Evolutionary conservation across 2,329 filamentous ascomycete genomes (phyloP).

Genomic region (Calonectria crousiana): DNA sequence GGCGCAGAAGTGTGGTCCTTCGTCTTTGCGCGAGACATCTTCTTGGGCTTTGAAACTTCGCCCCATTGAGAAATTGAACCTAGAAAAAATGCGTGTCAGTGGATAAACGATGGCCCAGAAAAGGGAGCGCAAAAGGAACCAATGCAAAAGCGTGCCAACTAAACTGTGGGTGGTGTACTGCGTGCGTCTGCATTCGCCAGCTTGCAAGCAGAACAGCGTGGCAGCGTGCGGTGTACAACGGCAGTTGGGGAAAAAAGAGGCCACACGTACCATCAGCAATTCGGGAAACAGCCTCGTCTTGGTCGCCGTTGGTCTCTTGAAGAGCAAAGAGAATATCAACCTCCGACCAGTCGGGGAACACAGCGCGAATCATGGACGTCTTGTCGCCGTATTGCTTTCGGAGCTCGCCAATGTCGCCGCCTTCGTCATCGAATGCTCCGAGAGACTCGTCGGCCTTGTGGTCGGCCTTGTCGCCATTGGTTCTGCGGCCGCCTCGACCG

Average conservation of each 20-base stretch:
- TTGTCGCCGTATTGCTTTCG: constrained; percentile 89
- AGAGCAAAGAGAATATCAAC: constrained; percentile 94
- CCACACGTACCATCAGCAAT: constrained; percentile 78
- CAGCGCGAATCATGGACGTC: constrained; percentile 86
- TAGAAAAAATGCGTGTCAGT: constrained; percentile 54
- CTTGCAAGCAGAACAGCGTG: constrained; percentile 24
- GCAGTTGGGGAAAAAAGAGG: constrained; percentile 29
- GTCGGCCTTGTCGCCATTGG: constrained; percentile 77
- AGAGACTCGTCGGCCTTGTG: constrained; percentile 70
- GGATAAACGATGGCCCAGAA: constrained; percentile 11
- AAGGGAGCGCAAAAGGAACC: not conserved
- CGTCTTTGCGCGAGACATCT: constrained; percentile 79
- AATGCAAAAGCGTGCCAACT: constrained; percentile 18
- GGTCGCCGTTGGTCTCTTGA: constrained; percentile 86
- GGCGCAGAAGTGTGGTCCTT: constrained; percentile 71
- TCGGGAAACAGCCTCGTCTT: constrained; percentile 79
- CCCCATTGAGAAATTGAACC: constrained; percentile 86
- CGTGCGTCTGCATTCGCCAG: constrained; percentile 16
- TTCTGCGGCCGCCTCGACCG: constrained; percentile 78
- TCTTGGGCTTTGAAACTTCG: constrained; percentile 85
- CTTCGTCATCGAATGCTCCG: constrained; percentile 79
- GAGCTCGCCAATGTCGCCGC: constrained; percentile 85
- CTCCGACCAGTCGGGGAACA: constrained; percentile 96
- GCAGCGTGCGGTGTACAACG: constrained; percentile 26
- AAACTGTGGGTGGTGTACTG: constrained; percentile 10